Evolutionary conservation across 2,329 filamentous ascomycete genomes (phyloP).

Genomic region (Pestalotiopsis sp.): DNA sequence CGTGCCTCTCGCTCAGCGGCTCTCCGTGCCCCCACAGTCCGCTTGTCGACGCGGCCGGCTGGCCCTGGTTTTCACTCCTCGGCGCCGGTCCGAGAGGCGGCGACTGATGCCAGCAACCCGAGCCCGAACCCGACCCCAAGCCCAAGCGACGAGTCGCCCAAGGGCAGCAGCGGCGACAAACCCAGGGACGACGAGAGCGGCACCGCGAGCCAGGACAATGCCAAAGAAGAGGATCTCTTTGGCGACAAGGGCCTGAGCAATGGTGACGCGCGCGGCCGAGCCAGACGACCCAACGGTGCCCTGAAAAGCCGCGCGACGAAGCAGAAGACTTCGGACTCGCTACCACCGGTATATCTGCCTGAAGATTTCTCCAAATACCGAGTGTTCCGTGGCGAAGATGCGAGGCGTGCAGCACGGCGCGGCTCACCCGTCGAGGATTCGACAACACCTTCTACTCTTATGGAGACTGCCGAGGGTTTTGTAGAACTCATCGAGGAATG

Average conservation of each 20-base stretch:
- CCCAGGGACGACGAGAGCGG: conserved; percentile 12
- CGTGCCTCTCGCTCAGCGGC: conserved; percentile 32
- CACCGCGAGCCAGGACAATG: conserved; percentile 13
- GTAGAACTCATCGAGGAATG: too few species aligned
- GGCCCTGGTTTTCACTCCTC: conserved; percentile 27
- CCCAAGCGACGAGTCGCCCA: conserved; percentile 17
- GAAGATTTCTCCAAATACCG: conserved; percentile 57
- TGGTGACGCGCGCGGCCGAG: conserved; percentile 27
- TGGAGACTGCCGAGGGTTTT: too few species aligned
- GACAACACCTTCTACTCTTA: too few species aligned
- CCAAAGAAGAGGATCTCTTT: conserved; percentile 22
- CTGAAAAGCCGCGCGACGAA: conserved; percentile 24
- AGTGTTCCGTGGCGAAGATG: conserved; percentile 43
- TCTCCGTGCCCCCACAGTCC: conserved; percentile 21
- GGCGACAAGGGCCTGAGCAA: conserved; percentile 22
- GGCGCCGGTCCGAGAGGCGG: conserved; percentile 18
- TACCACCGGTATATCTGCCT: conserved; percentile 59
- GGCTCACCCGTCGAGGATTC: neutral
- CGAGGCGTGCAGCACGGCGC: neutral
- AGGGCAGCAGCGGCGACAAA: conserved; percentile 26
- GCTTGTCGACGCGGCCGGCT: conserved; percentile 17
- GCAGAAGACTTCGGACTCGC: conserved; percentile 37
- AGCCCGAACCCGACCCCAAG: neutral
- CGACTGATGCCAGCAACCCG: conserved; percentile 15
- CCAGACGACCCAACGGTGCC: conserved; percentile 22